A percentile compares a stretch with the other conserved stretches of the same genome.
phyloP scores from a whole-genome alignment of 768 basidiomycete species.

The Suillus cothurnatus region DNA sequence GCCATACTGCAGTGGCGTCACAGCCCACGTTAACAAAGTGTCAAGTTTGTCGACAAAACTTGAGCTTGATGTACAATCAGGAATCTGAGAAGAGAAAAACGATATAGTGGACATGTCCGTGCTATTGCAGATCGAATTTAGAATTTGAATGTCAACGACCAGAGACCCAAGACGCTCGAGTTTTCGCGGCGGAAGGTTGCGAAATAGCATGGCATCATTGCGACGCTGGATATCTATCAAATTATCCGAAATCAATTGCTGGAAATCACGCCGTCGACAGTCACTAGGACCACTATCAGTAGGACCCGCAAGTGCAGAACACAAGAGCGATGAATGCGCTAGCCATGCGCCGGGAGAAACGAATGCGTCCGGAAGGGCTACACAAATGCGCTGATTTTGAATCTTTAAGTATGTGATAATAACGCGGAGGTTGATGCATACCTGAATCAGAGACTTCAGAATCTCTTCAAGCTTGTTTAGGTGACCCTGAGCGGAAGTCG shows the following conservation, averaged over 20 bases:
- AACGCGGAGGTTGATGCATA: conserved; percentile 29
- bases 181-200: conserved; percentile 61
- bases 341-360: conserved; percentile 74
- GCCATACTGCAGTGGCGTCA: conserved; percentile 80
- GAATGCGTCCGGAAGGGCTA: conserved; percentile 74
- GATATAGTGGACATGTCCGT: conserved; percentile 59
- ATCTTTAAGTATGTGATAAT: conserved; percentile 11
- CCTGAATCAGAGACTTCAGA: conserved; percentile 63
- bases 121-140: conserved; percentile 73
- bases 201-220: conserved; percentile 82
- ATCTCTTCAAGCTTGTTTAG: conserved; percentile 54
- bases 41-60: conserved; percentile 71
- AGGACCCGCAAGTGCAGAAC: conserved; percentile 44
- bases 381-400: conserved; percentile 57
- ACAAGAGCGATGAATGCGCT: conserved; percentile 44
- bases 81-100: conserved; percentile 55
- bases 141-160: conserved; percentile 60
- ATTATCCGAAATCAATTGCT: conserved; percentile 53
- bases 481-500: conserved; percentile 55
- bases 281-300: conserved; percentile 34
- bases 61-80: conserved; percentile 37
- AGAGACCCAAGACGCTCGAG: conserved; percentile 64
- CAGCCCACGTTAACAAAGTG: conserved; percentile 77
- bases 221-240: conserved; percentile 71
- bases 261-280: conserved; percentile 44